Percentiles rank a stretch among this genome's conserved stretches.
These are phyloP conservation scores for Emergomyces pasteurianus DNA, from an alignment of 2,329 filamentous ascomycete genomes.

Conservation along the genomic window DNA sequence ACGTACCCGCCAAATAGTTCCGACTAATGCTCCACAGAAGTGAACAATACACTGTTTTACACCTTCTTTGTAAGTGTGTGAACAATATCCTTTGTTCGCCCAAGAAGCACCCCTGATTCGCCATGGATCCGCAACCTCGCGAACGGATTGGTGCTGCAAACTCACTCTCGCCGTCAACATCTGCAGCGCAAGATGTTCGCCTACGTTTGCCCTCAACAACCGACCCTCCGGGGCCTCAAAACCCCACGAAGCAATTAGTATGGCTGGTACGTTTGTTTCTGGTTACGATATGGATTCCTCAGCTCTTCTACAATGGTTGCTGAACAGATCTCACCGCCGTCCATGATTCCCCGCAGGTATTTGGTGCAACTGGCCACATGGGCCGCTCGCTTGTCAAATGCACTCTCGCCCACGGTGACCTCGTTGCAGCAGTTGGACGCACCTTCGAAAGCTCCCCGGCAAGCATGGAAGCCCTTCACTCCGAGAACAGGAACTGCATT, in stretches of 20 bases:
- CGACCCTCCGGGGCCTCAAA: slow-evolving; percentile 63
- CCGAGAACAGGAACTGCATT: slow-evolving; percentile 49
- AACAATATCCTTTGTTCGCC: background rate
- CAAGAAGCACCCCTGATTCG: background rate
- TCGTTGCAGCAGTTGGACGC: slow-evolving; percentile 75
- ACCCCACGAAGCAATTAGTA: slow-evolving; percentile 61
- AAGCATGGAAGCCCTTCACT: slow-evolving; percentile 59
- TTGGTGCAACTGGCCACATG: slow-evolving; percentile 95
- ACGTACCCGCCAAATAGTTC: background rate
- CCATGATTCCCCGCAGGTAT: slow-evolving; percentile 47
- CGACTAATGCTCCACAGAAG: background rate
- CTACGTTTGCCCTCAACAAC: slow-evolving; percentile 68
- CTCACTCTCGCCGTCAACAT: slow-evolving; percentile 13
- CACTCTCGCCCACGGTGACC: slow-evolving; percentile 67
- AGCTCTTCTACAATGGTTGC: background rate
- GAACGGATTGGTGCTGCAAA: background rate
- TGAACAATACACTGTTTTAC: background rate
- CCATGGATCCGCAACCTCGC: background rate
- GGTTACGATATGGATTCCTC: background rate
- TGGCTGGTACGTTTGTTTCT: slow-evolving; percentile 60
- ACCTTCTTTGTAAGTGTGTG: background rate
- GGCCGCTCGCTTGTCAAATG: slow-evolving; percentile 79
- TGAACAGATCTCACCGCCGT: background rate
- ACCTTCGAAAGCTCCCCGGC: slow-evolving; percentile 62
- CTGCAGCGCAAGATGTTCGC: slow-evolving; percentile 26